Base-by-base conservation (phyloP, 2,329 filamentous ascomycete genomes). In the Amauroascus verrucosus region DNA sequence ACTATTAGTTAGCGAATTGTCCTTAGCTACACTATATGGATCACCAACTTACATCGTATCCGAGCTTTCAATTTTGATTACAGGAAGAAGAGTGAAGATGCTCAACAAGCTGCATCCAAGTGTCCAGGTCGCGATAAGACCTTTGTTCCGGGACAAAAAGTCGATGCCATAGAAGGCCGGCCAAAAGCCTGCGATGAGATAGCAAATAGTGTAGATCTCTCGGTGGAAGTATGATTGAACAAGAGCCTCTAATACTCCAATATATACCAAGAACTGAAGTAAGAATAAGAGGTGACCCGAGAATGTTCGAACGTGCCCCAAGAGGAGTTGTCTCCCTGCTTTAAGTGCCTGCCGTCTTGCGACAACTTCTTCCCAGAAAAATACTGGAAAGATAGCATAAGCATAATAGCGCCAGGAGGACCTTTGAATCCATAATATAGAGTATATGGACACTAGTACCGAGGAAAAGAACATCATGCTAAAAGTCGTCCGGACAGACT, bases 321-420 rank as follows among this genome's bases (percentile, higher is more conserved):
- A 83, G 7, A 97, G 72, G 48, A 80, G 76, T 58, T 77, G 77
- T 49, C 78, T 76, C 2, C 89, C 90, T 57, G 82, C 77, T 5
- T 72, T 63, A 11, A 96, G 68, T 40, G 86, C 86, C 44, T 77
- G 75, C 53, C 89, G 79, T 26, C 86, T 81, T 2, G 87, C 86
- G 68, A 85, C 91, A 0, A 96, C 87, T 64, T 96, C 90, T 68
- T 96, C 91, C 93, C 93, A 98, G 72, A 98, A 97, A 54, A 88
- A 79, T 1, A 95, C 83, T 0, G 93, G 93, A 68, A 98, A 98
- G 61, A 94, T 80, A 0, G 85, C 86, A 66, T 98, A 98, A 1
- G 82, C 80, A 64, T 97, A 98, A 68, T 98, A 98, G 1, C 86
- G 85, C 54, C 76, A 66, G 0, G 91, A 85, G 1, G 90, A 95